Evolutionary conservation across 1,284 basidiomycete genomes (phyloP).

Genomic region (Boletus mariae): DNA sequence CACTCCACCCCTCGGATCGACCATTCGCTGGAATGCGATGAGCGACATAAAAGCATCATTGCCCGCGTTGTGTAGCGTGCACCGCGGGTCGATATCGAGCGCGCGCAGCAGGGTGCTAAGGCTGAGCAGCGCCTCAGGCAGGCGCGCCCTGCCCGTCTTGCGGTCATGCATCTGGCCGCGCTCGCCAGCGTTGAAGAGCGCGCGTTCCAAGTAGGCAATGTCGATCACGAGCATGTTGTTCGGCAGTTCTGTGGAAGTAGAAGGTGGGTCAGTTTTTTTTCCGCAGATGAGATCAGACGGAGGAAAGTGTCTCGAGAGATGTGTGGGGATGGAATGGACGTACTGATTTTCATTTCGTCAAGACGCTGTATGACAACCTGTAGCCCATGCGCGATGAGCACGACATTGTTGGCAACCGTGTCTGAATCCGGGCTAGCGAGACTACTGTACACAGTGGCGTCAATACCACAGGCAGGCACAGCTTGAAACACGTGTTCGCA

Average conservation of each 20-base stretch:
- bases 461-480: conserved; percentile 1
- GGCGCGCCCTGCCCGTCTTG: conserved; percentile 47
- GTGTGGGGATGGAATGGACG: conserved; percentile 22
- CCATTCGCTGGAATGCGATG: conserved; percentile 59
- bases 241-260: conserved; percentile 53
- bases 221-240: conserved; percentile 73
- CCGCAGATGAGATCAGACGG: background rate
- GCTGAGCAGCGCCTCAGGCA: conserved; percentile 47
- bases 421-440: conserved; percentile 79
- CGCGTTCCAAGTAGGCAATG: conserved; percentile 56
- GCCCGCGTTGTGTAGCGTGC: conserved; percentile 61
- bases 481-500: background rate
- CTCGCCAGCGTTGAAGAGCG: conserved; percentile 51
- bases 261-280: background rate
- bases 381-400: conserved; percentile 71
- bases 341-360: conserved; percentile 75
- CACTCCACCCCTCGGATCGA: conserved; percentile 40
- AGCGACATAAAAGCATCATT: conserved; percentile 68
- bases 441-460: conserved; percentile 44
- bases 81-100: conserved; percentile 39
- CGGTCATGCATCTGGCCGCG: conserved; percentile 61
- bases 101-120: conserved; percentile 55
- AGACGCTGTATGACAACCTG: conserved; percentile 53
- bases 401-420: conserved; percentile 64
- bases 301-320: background rate